These are phyloP conservation scores for Aspergillus affinis DNA, from an alignment of 495 filamentous ascomycete species.

Conservation along the genomic window DNA sequence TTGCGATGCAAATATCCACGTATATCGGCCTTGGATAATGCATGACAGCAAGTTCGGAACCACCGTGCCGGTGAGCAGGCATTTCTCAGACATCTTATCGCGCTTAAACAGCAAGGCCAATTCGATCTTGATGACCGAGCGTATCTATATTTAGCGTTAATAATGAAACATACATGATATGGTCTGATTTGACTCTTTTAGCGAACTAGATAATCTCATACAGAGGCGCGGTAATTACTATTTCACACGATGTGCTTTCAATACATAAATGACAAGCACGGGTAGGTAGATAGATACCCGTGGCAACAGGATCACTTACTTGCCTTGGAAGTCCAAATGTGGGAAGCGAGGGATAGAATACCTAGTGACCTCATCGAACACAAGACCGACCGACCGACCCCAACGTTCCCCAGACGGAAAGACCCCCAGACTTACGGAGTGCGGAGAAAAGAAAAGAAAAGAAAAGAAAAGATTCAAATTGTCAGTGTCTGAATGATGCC, in stretches of 20 bases:
- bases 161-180: too few species aligned
- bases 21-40: too few species aligned
- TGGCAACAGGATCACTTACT: neutral
- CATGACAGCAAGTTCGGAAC: too few species aligned
- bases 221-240: neutral
- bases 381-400: neutral
- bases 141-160: neutral
- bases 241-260: neutral
- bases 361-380: neutral
- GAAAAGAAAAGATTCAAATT: neutral
- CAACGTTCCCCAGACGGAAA: neutral
- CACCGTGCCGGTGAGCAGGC: too few species aligned
- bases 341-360: neutral
- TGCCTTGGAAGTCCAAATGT: neutral
- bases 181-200: neutral
- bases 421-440: neutral
- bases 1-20: too few species aligned
- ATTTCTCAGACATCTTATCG: too few species aligned
- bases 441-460: neutral
- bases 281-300: neutral
- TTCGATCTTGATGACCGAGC: neutral
- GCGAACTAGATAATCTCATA: neutral
- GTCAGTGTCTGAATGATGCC: neutral
- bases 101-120: neutral
- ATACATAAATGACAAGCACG: neutral